Conservation (phyloP, 1,284 basidiomycete genomes). For the Ustilago xerochloae region DNA sequence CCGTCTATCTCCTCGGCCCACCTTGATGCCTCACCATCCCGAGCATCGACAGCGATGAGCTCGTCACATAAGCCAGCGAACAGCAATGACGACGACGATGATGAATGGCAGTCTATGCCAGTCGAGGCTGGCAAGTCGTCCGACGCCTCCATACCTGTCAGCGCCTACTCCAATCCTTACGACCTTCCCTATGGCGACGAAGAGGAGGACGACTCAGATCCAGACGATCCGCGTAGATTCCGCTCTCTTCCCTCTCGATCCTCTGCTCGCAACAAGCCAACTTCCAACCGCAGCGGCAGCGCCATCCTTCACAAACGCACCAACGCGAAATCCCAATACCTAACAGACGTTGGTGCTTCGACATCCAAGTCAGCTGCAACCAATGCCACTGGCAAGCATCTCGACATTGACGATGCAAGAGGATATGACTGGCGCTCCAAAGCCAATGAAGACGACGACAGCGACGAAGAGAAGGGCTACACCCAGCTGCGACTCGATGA, state of each 20-base stretch:
- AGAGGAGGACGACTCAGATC: conserved; percentile 45
- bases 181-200: conserved; percentile 46
- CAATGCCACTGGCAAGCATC: conserved; percentile 61
- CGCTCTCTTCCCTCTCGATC: conserved; percentile 33
- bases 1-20: background rate
- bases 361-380: conserved; percentile 15
- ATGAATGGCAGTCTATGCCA: conserved; percentile 62
- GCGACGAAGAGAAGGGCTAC: conserved; percentile 58
- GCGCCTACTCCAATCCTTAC: conserved; percentile 32
- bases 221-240: conserved; percentile 44
- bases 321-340: conserved; percentile 21
- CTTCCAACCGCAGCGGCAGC: conserved; percentile 14
- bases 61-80: conserved; percentile 10
- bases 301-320: conserved; percentile 24
- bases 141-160: conserved; percentile 13
- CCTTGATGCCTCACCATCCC: conserved; percentile 5
- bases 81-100: conserved; percentile 41
- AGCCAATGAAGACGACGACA: conserved; percentile 40
- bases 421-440: conserved; percentile 66
- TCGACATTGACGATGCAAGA: conserved; percentile 65
- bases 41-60: conserved; percentile 27
- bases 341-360: conserved; percentile 8
- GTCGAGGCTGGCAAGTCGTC: conserved; percentile 18
- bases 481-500: conserved; percentile 67
- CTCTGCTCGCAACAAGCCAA: conserved; percentile 10